Evolutionary conservation across 1,284 basidiomycete genomes (phyloP), one percentile per base, ranked within the genome.

Genomic region (Pulveroboletus sp.): DNA sequence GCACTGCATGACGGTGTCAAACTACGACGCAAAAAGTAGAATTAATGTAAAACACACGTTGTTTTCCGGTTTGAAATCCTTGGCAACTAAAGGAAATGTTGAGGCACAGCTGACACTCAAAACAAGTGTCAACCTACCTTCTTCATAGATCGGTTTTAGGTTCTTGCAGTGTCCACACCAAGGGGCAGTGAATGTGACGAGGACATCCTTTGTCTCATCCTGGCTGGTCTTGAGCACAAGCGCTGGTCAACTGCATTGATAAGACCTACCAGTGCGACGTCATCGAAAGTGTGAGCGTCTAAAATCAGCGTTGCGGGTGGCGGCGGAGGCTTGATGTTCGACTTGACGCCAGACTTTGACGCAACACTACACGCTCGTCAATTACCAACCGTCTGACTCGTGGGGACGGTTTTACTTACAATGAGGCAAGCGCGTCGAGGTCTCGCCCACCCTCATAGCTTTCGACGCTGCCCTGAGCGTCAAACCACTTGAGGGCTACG

Each of bases 151-250:
- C 15, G 94, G 94, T 75, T 97, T 96, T 74, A 97, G 74, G 63
- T 68, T 83, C 79, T 94, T 93, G 81, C 92, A 94, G 75, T 92
- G 90, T 43, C 90, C 90, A 62, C 93, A 94, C 92, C 91, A 92
- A 28, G 89, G 89, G 33, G 89, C 90, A 59, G 92, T 96, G 79
- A 96, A 96, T 5, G 94, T 81, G 49, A 97, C 92, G n/a, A 97
- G 77, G 44, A 94, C 92, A 67, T 95, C 82, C 75, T 94, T 94
- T 28, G 82, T 78, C 22, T 81, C 72, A 68, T 95, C 84, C 87
- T 90, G 58, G 14, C 54, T 43, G 9, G 46, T 28, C 61, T 54
- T 66, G 33, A 56, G 42, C 29, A 43, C 38, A 29, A 24, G 39
- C 5, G 9, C 18, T 14, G 31, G 14, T 38, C 31, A 10, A 51